Conservation (phyloP, 2,329 filamentous ascomycete genomes). For the Tolypocladium guangdongense region DNA sequence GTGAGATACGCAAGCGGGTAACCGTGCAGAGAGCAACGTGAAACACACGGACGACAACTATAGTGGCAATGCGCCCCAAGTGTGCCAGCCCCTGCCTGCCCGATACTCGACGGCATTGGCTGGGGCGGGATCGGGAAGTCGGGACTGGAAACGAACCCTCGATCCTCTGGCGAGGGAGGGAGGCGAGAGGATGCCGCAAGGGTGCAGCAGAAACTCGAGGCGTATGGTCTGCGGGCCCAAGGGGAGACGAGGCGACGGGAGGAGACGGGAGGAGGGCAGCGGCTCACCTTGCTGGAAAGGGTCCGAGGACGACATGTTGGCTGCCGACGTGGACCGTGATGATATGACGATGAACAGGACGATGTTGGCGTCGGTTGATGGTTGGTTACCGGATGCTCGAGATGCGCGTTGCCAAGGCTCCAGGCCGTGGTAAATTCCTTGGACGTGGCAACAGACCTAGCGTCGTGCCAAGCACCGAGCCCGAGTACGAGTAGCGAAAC, state of each 20-base stretch:
- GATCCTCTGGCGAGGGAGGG: constrained; percentile 2
- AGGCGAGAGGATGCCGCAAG: background rate
- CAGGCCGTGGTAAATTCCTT: background rate
- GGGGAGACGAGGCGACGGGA: background rate
- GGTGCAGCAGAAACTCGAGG: background rate
- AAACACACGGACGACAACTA: constrained; percentile 7
- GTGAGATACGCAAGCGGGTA: background rate
- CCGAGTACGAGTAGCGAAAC: background rate
- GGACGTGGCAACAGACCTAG: background rate
- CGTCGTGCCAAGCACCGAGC: background rate
- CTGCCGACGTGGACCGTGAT: background rate
- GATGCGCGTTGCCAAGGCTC: background rate
- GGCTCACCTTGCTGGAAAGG: constrained; percentile 8
- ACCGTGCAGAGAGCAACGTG: constrained; percentile 5
- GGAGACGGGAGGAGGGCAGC: background rate
- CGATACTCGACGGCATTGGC: background rate
- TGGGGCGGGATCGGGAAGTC: background rate
- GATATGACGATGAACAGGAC: background rate
- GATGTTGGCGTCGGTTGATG: background rate
- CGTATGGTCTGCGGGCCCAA: background rate
- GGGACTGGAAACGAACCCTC: background rate
- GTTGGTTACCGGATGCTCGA: background rate
- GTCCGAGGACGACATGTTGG: constrained; percentile 7
- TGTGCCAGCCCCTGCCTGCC: background rate
- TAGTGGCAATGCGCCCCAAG: constrained; percentile 1